Evolutionary conservation across 208 protist genomes (phyloP), one percentile per base, ranked within the genome.

Genomic region (Trypanosoma vivax): DNA sequence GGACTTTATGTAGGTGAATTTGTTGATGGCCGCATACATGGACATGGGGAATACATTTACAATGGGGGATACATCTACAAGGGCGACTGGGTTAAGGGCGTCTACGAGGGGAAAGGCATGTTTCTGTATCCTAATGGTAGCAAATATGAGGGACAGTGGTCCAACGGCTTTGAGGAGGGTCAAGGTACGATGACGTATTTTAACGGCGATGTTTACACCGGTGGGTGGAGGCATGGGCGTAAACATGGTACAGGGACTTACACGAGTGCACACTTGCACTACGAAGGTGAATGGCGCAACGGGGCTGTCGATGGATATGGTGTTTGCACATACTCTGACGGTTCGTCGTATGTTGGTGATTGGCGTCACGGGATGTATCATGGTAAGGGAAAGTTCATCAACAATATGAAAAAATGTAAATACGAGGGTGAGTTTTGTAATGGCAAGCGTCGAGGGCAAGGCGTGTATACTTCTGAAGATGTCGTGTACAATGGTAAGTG

Each of bases 11-110:
- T 49, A 2, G 88, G 81, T 3, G 88, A 90, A 41, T 91, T 94
- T 58, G 65, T 87, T 19, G 68, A 88, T 52, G 83, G 78, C 45
- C 54, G 50, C 14, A 63, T 90, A 18, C 63, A 90, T 58, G 89
- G 92, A 43, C 90, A 85, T 69, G 88, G 87, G 46, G 75, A 86
- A 67, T 96, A 92, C 58, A 64, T 77, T 10, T 96, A 90, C 65
- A 48, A 77, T 52, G 78, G 90, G 66, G 86, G 88, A n/a, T 72
- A 89, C 55, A 70, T 83, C n/a, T 96, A 95, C 71, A 79, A 86
- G 40, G 90, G 90, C 3, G 84, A 94, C 19, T 96, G 90, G 83
- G 35, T 68, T 2, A 49, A 72, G 38, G 83, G 80, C 18, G 29
- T 82, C 19, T 87, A 79, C 58, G 58, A 96, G 10, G 90, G 90